Evolutionary conservation across 805 yeast species (phyloP), one percentile per base, ranked within the genome.

Genomic region (Saccharomycopsis capsularis): DNA sequence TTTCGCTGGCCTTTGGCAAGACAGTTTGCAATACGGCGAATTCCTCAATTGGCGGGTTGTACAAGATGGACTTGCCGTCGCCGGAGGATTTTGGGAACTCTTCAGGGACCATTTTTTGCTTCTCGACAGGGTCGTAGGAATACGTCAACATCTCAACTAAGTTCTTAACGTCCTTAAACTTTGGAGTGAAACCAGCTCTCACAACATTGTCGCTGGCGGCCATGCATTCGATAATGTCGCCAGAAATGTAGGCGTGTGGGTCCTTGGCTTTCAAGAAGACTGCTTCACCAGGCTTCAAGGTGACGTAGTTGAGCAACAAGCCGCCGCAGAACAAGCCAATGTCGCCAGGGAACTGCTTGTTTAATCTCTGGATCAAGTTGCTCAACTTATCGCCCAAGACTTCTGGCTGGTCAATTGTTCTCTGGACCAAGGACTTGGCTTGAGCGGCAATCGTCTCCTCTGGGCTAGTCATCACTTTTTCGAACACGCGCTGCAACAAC

Each of bases 181-280:
- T 93, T 54, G 99, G 99, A n/a, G 99, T 93, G 74, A 93, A 93
- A 13, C 99, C 99, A 3, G 97, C 95, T 66, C 99, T 80, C 44
- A 93, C 97, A 50, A 93, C 99, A 61, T 93, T 93, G 66, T 93
- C 99, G 37, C 95, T 83, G 6, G 99, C 97, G 39, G 99, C 99
- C 99, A 93, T 93, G 73, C 99, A 93, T 72, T 93, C 99, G 62
- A 93, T 90, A 58, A 93, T 93, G 66, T 93, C 98, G 57, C 99
- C 99, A 48, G 83, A 76, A 54, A 93, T 91, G 68, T 93, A 93
- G 30, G 99, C 99, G 67, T 93, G 99, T 23, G 98, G 98, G 67
- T 90, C 97, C 68, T 88, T 87, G 40, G 99, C 98, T 63, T 87
- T 88, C 64, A 93, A 74, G 63, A 90, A 93, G 82, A 93, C 89